Percentiles rank a stretch among this genome's conserved stretches.
Evolutionary conservation across 2,329 filamentous ascomycete genomes (phyloP).

Genomic region (Rhytidhysteron rufulum): DNA sequence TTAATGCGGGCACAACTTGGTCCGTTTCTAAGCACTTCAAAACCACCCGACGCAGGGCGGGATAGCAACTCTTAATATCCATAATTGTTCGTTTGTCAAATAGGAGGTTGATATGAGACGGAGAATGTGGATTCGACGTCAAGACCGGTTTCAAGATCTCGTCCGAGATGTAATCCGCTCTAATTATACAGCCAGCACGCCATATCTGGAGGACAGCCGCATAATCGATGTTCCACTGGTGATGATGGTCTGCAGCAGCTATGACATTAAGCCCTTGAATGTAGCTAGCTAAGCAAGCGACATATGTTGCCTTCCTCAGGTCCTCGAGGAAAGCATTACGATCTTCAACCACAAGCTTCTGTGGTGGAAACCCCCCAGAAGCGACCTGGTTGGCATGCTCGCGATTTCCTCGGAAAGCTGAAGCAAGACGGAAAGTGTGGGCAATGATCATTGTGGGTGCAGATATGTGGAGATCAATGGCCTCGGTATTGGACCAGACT

Average conservation of each 20-base stretch:
- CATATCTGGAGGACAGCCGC: slow-evolving; percentile 57
- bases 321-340: slow-evolving; percentile 52
- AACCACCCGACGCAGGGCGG: slow-evolving; percentile 54
- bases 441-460: slow-evolving; percentile 61
- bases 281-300: slow-evolving; percentile 58
- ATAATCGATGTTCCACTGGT: slow-evolving; percentile 58
- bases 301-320: slow-evolving; percentile 59
- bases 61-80: slow-evolving; percentile 52
- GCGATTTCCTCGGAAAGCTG: slow-evolving; percentile 57
- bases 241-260: slow-evolving; percentile 52
- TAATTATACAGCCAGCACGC: slow-evolving; percentile 69
- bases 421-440: slow-evolving; percentile 62
- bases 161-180: slow-evolving; percentile 58
- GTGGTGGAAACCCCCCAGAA: slow-evolving; percentile 39
- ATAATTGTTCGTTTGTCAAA: slow-evolving; percentile 46
- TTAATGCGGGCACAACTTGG: slow-evolving; percentile 57
- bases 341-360: slow-evolving; percentile 25
- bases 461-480: slow-evolving; percentile 59
- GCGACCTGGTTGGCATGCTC: slow-evolving; percentile 48
- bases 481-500: slow-evolving; percentile 62
- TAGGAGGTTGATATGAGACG: slow-evolving; percentile 41
- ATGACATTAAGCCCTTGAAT: slow-evolving; percentile 65
- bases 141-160: slow-evolving; percentile 53
- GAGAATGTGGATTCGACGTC: slow-evolving; percentile 30
- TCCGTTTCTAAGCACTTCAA: slow-evolving; percentile 54